Evolutionary conservation across 164 flowering plant genomes (phyloP), one percentile per base, ranked within the genome.

Genomic region (Chloranthus sessilifolius): DNA sequence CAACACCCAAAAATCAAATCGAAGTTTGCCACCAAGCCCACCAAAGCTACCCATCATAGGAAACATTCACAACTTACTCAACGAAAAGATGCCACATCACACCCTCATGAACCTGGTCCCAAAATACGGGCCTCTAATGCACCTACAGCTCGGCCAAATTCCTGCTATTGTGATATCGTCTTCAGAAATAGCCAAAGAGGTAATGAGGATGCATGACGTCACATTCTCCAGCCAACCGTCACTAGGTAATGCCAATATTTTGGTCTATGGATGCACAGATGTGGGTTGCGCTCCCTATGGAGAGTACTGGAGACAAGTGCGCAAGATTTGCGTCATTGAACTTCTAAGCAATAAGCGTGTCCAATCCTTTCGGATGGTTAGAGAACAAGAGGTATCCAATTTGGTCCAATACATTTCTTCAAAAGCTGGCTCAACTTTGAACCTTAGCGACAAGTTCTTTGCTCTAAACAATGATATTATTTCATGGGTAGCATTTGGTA

Each of bases 41-140:
- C 57, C 75, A 22, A 77, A 56, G 50, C 61, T 81, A 1, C 88
- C 88, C 5, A 57, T 81, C 23, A 61, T 82, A 1, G 89, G 89
- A n/a, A 77, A 74, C 62, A 73, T 83, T 17, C 86, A 74, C 61
- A 79, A 68, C 56, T 74, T 82, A 0, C n/a, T n/a, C n/a, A 75
- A 80, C n/a, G 44, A 22, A 19, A 25, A 24, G n/a, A 22, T 44
- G 53, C 80, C 82, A 1, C 86, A 78, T 41, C 47, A 53, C 22
- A 59, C 81, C 4, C 75, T 83, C 19, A 28, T n/a, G 21, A 9
- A 21, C 24, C 55, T 80, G 1, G 47, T 81, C 0, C 2, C 54
- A 29, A 68, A 67, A 29, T 57, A 24, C 27, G 85, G 88, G 5
- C 82, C 83, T 8, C 54, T 84, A 21, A 52, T 80, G 5, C 30